These are phyloP conservation scores for Tulasnella sp. DNA, from an alignment of 768 basidiomycete species.

Conservation along the genomic window DNA sequence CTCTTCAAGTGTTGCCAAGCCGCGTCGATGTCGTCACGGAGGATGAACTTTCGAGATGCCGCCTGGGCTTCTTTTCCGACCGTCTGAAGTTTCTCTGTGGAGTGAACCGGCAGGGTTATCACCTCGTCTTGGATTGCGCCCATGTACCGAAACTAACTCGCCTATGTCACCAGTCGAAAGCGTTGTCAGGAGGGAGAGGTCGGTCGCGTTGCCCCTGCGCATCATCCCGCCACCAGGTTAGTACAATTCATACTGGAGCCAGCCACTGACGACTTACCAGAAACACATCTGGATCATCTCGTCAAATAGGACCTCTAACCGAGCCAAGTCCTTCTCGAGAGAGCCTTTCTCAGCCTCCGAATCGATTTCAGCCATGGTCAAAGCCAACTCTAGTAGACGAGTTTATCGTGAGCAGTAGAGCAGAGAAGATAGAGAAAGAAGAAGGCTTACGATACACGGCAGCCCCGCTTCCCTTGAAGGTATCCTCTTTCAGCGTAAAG, in stretches of 20 bases:
- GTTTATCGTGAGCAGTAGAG: background rate
- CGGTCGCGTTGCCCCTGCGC: conserved; percentile 92
- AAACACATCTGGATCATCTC: conserved; percentile 90
- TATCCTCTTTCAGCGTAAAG: conserved; percentile 66
- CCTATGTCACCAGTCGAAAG: conserved; percentile 75
- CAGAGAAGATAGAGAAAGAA: background rate
- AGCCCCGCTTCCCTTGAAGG: conserved; percentile 70
- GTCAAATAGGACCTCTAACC: conserved; percentile 61
- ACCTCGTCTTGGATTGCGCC: background rate
- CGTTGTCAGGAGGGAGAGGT: conserved; percentile 86
- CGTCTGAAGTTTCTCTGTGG: conserved; percentile 55
- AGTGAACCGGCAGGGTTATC: background rate
- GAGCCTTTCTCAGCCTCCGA: conserved; percentile 44
- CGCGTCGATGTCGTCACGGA: conserved; percentile 72
- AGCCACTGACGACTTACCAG: conserved; percentile 46
- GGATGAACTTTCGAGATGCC: conserved; percentile 70
- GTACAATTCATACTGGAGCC: background rate
- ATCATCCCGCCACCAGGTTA: no score
- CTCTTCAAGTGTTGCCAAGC: conserved; percentile 72
- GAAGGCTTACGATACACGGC: conserved; percentile 67
- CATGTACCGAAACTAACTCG: background rate
- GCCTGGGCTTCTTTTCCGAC: conserved; percentile 78
- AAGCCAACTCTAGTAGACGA: conserved; percentile 57
- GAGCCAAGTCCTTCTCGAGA: conserved; percentile 43
- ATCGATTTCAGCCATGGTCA: conserved; percentile 64